Conservation (phyloP, 768 basidiomycete species). For the Kwoniella newhampshirensis region DNA sequence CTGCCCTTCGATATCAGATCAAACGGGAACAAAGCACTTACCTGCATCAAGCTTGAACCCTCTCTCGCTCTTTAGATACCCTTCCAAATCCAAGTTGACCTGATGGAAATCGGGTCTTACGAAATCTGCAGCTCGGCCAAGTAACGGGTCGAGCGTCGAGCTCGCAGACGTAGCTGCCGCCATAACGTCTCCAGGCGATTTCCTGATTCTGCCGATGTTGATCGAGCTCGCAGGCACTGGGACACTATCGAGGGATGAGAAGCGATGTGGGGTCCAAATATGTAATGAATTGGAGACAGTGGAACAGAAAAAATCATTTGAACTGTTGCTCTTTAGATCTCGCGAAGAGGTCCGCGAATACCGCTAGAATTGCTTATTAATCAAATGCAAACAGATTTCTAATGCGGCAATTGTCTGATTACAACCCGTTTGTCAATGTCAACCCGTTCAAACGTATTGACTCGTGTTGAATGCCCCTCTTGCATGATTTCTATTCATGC, state of each 20-base stretch:
- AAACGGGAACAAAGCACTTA: conserved; percentile 50
- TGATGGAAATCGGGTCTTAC: conserved; percentile 92
- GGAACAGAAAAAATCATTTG: too few relatives aligned
- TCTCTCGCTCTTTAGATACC: conserved; percentile 75
- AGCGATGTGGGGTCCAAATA: too few relatives aligned
- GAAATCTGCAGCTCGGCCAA: conserved; percentile 55
- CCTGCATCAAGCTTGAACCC: conserved; percentile 91
- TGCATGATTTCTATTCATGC: too few relatives aligned
- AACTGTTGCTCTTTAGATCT: too few relatives aligned
- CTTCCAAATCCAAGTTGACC: conserved; percentile 79
- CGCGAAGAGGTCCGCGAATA: too few relatives aligned
- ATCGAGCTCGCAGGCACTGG: too few relatives aligned
- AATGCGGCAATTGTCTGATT: not conserved
- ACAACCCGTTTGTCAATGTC: not conserved
- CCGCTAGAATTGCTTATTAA: not conserved
- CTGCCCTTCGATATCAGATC: too few relatives aligned
- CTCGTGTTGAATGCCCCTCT: too few relatives aligned
- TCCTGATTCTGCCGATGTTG: too few relatives aligned
- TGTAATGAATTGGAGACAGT: too few relatives aligned
- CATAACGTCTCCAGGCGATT: conserved; percentile 9
- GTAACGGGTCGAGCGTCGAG: conserved; percentile 21
- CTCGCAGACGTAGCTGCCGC: conserved; percentile 22
- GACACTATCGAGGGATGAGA: not conserved
- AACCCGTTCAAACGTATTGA: too few relatives aligned
- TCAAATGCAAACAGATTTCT: not conserved